A percentile compares a stretch with the other conserved stretches of the same genome.
Conservation (phyloP, 441 rosid genomes). For the Viola pubescens region DNA sequence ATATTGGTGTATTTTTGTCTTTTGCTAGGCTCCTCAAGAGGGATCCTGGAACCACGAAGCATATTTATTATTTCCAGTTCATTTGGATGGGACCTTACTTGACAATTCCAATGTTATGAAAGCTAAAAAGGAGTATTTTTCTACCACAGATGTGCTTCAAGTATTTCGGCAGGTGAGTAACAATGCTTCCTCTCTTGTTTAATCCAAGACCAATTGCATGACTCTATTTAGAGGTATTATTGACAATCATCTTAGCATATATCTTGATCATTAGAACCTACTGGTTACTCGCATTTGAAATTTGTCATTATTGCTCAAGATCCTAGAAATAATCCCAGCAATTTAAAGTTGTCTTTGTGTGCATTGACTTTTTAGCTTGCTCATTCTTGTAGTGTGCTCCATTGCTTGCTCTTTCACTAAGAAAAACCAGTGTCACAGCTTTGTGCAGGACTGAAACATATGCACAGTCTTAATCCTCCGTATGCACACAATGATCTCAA, state of each 20-base stretch:
- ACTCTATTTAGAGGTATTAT: too few relatives aligned
- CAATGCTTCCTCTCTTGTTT: constrained; percentile 3
- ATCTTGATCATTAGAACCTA: neutral
- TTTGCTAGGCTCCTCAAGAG: constrained; percentile 57
- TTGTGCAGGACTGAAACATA: constrained; percentile 94
- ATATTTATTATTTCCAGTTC: constrained; percentile 92
- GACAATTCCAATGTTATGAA: constrained; percentile 72
- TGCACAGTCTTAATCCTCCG: constrained; percentile 90
- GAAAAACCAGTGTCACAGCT: constrained; percentile 44
- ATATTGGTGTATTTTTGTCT: neutral
- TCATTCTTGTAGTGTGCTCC: neutral
- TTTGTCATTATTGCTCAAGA: neutral
- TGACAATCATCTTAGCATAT: too few relatives aligned
- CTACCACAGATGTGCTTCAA: constrained; percentile 73
- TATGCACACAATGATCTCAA: constrained; percentile 99
- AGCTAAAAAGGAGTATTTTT: constrained; percentile 75
- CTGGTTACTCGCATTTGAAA: neutral
- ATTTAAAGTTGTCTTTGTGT: too few relatives aligned
- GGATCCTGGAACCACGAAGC: constrained; percentile 83
- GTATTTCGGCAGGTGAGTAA: constrained; percentile 79
- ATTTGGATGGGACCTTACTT: constrained; percentile 86
- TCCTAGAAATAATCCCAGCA: too few relatives aligned
- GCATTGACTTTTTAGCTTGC: neutral
- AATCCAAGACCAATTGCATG: neutral
- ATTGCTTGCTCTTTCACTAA: constrained; percentile 8